Evolutionary conservation across 1,284 basidiomycete genomes (phyloP).

Genomic region (Heterobasidion annosum): DNA sequence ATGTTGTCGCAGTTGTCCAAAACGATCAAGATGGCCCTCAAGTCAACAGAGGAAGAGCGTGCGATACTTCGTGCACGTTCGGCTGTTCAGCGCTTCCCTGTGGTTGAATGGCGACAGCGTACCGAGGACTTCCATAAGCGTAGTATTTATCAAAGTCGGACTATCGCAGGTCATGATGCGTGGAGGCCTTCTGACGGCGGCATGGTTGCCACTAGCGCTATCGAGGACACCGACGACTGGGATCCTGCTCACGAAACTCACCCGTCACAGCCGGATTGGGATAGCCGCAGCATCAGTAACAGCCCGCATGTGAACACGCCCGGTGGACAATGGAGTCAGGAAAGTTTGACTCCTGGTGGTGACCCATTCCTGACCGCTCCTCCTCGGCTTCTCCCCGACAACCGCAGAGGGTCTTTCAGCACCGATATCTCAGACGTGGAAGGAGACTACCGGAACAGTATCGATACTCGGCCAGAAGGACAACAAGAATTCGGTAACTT

Average conservation of each 20-base stretch:
- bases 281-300: slow-evolving; percentile 30
- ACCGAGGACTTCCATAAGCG: slow-evolving; percentile 91
- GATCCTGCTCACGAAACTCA: slow-evolving; percentile 39
- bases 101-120: slow-evolving; percentile 91
- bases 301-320: slow-evolving; percentile 23
- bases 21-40: slow-evolving; percentile 88
- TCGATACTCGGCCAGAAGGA: slow-evolving; percentile 9
- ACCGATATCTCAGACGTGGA: slow-evolving; percentile 45
- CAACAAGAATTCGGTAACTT: slow-evolving; percentile 64
- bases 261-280: slow-evolving; percentile 49
- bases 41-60: slow-evolving; percentile 83
- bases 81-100: slow-evolving; percentile 92
- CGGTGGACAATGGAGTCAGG: slow-evolving; percentile 48
- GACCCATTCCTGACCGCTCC: slow-evolving; percentile 24
- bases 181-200: slow-evolving; percentile 73
- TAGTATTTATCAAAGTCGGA: slow-evolving; percentile 67
- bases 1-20: slow-evolving; percentile 93
- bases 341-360: slow-evolving; percentile 36
- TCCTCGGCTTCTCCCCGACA: slow-evolving; percentile 23
- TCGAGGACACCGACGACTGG: slow-evolving; percentile 47
- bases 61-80: slow-evolving; percentile 87
- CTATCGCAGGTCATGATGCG: slow-evolving; percentile 60
- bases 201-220: slow-evolving; percentile 30
- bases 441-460: slow-evolving; percentile 37
- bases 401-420: slow-evolving; percentile 37